phyloP scores from a whole-genome alignment of 345 rosid genomes.

The Aquilaria sinensis region DNA sequence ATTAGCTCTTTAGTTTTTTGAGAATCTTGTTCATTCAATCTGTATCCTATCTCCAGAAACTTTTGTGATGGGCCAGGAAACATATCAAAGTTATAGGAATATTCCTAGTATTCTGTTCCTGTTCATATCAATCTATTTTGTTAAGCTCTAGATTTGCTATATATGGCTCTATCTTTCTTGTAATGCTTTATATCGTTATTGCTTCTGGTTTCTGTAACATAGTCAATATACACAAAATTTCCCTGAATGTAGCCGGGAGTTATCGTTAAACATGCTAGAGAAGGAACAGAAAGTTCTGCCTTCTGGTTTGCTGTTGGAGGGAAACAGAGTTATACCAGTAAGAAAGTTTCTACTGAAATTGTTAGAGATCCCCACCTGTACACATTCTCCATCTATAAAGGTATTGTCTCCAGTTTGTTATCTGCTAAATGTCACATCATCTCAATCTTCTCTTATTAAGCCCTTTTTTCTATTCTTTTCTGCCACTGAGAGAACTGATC shows the following conservation, averaged over 20 bases:
- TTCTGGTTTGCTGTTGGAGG: conserved; percentile 96
- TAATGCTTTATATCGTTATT: too few species aligned
- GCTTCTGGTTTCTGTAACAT: not conserved
- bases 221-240: conserved; percentile 12
- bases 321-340: conserved; percentile 74
- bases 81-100: too few species aligned
- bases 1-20: too few species aligned
- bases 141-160: too few species aligned
- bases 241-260: conserved; percentile 58
- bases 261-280: conserved; percentile 74
- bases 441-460: not conserved
- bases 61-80: not conserved
- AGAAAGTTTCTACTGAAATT: conserved; percentile 49
- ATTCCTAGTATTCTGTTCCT: too few species aligned
- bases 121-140: too few species aligned
- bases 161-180: too few species aligned
- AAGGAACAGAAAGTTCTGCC: conserved; percentile 88
- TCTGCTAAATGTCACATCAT: conserved; percentile 1
- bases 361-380: conserved; percentile 81
- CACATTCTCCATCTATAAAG: conserved; percentile 52
- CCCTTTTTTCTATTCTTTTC: not conserved
- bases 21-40: too few species aligned
- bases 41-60: too few species aligned
- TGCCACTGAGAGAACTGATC: conserved; percentile 13
- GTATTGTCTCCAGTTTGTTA: conserved; percentile 25